Evolutionary conservation across 1,284 basidiomycete genomes (phyloP), one percentile per base, ranked within the genome.

Genomic region (Gomphus sp.): DNA sequence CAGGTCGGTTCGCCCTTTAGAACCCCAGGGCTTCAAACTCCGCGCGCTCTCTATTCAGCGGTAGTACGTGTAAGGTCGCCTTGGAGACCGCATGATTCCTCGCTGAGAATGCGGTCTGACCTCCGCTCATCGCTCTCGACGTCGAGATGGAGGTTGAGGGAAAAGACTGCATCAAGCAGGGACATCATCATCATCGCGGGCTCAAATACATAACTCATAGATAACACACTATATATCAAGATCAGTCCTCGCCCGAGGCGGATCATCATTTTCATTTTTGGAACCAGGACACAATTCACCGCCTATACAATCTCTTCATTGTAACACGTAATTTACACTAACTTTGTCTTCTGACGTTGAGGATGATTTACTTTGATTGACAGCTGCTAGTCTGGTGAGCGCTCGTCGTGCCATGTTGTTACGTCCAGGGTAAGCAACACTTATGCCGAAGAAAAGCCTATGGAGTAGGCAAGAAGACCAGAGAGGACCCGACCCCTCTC

Each of bases 1-100:
- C 52, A 59, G 51, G 52, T 55, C 58, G 52, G 43, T 59, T 55
- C 52, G 52, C 58, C 57, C 57, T 59, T 59, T 59, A 59, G 58
- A 59, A 59, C 52, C 31, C 51, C 4, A 55, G 16, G 12, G n/a
- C 44, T 59, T 59, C 4, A 59, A 59, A 59, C 58, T 59, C 58
- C 58, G 58, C 58, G 52, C 58, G 52, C 52, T 54, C 45, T 39
- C 18, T 51, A 53, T 54, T 59, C 51, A 55, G 52, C 41, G 52
- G 52, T 9, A 52, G 51, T 54, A 49, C 52, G 28, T 34, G 34
- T 51, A 37, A 51, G 28, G 57, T 58, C 39, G 41, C 57, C 57
- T 52, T 52, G 57, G 51, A 31, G 49, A 58, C 57, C 57, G 6
- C 28, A 36, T 58, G 37, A 45, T 58, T 53, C 34, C 49, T 25